Evolutionary conservation across 257 asterid genomes (phyloP).

Genomic region (Nicotiana benthamiana): DNA sequence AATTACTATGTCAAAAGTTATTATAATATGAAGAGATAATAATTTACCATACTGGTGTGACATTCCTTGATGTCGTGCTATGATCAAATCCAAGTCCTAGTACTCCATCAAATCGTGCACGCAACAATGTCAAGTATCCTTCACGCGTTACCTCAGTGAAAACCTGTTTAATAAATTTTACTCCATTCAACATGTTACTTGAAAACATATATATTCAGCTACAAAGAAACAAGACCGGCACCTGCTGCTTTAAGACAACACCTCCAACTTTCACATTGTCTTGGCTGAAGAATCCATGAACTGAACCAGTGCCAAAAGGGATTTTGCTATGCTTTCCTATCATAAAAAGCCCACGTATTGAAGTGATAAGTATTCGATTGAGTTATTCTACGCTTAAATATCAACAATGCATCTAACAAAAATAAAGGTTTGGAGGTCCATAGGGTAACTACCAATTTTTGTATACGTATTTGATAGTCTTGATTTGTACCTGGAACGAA

Average conservation of each 20-base stretch:
- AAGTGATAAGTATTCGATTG: background rate
- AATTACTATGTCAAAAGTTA: background rate
- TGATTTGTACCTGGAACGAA: conserved; percentile 24
- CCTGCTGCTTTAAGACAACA: conserved; percentile 19
- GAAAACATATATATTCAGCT: background rate
- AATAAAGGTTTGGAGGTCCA: background rate
- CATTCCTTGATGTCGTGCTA: conserved; percentile 9
- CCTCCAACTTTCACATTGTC: conserved; percentile 20
- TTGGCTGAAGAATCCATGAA: conserved; percentile 28
- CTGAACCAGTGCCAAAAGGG: conserved; percentile 25
- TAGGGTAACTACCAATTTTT: conserved; percentile 14
- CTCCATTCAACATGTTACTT: background rate
- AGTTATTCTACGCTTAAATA: background rate
- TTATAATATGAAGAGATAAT: background rate
- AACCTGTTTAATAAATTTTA: conserved; percentile 10
- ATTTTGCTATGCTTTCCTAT: conserved; percentile 21
- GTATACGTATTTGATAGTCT: conserved; percentile 17
- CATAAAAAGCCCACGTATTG: background rate
- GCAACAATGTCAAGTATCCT: conserved; percentile 18
- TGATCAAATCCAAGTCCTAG: conserved; percentile 34
- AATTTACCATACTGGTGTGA: conserved; percentile 28
- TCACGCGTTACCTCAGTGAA: conserved; percentile 29
- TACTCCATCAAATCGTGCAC: conserved; percentile 28
- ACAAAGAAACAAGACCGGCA: background rate
- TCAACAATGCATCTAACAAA: background rate